These are phyloP conservation scores for Cornus suecica DNA, from an alignment of 148 eudicot genomes.

Conservation along the genomic window DNA sequence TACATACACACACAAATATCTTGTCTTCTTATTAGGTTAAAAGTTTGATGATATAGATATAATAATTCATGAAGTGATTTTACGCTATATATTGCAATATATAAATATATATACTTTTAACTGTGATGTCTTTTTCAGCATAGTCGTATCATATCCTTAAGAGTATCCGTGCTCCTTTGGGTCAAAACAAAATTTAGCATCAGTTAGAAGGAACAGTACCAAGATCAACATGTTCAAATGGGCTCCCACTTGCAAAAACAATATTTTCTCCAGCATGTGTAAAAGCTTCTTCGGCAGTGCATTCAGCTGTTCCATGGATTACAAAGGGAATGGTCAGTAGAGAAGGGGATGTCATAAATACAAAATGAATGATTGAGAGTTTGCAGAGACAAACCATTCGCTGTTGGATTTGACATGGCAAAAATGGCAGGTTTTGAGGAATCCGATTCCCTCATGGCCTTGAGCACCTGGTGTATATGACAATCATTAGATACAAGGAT, in stretches of 20 bases:
- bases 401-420: conserved; percentile 98
- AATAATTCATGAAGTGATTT: too few relatives aligned
- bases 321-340: conserved; percentile 2
- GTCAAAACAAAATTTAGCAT: neutral
- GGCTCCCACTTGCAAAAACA: conserved; percentile 97
- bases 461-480: conserved; percentile 58
- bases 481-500: conserved; percentile 4
- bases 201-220: conserved; percentile 35
- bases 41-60: too few relatives aligned
- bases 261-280: conserved; percentile 91
- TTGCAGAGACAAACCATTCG: conserved; percentile 58
- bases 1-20: too few relatives aligned
- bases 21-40: too few relatives aligned
- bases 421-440: conserved; percentile 87
- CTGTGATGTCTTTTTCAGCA: too few relatives aligned
- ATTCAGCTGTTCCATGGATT: conserved; percentile 65
- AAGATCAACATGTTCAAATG: conserved; percentile 83
- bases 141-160: too few relatives aligned
- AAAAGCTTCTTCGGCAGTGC: conserved; percentile 92
- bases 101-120: too few relatives aligned
- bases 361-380: conserved; percentile 5
- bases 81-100: too few relatives aligned
- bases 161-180: too few relatives aligned
- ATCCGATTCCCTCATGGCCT: conserved; percentile 89
- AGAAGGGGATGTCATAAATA: neutral